Base-by-base conservation (phyloP, 441 rosid species). In the Kokia cookei region DNA sequence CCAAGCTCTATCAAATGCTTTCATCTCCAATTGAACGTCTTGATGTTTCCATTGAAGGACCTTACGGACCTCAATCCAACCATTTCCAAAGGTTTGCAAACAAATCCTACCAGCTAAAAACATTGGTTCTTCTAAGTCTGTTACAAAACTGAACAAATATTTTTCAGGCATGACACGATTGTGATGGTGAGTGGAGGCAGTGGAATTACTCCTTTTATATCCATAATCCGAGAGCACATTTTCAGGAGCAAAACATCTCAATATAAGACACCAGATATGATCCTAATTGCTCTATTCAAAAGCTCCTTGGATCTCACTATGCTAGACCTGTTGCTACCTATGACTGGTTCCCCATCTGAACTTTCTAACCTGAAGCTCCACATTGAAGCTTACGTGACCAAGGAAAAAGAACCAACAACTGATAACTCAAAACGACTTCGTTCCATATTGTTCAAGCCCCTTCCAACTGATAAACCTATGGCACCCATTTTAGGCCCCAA, bases 151-250 rank as follows among this genome's bases (percentile, higher is more conserved):
- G 12, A 11, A 45, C 50, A 32, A 32, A 32, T 32, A 32, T 19
- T 65, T 63, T 65, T 13, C 71, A 93, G 98, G 91, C 90, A 93
- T 45, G 96, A 88, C 32, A 85, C 77, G 32, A 83, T 95, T 13
- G 92, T 93, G 63, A 84, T 93, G 98, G 91, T 95, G 78, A 85
- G 99, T 19, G 99, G 99, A 81, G 98, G 99, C 65, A 95, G 98
- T 75, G 99, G 99, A 10, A 87, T 95, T n/a, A 89, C 95, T 19
- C 97, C 98, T 4, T 90, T 93, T 82, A 84, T 93, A 68, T 93
- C 98, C 19, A 65, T 95, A 72, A 84, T 91, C 22, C 82, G 97
- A 72, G 94, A 93, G 75, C 78, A 88, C 54, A 82, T 95, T 58
- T 85, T 76, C 65, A 76, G 78, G 58, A 86, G 86, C 79, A 73